phyloP scores from a whole-genome alignment of 257 asterid species.

The Verbena officinalis region DNA sequence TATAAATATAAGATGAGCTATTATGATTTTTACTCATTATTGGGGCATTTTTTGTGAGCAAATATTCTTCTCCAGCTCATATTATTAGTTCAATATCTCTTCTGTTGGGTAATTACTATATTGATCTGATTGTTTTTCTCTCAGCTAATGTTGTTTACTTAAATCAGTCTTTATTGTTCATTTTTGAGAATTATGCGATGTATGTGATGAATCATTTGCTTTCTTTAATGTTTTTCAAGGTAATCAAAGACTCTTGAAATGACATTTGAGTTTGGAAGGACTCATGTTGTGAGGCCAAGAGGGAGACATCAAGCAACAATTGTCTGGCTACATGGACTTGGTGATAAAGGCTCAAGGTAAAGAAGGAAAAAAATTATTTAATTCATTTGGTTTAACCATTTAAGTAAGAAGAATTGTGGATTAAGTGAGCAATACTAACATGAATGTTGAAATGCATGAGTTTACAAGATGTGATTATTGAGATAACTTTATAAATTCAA shows the following conservation, averaged over 20 bases:
- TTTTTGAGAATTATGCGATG: background rate
- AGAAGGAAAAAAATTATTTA: background rate
- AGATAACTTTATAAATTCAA: background rate
- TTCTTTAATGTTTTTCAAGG: constrained; percentile 34
- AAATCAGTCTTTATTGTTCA: background rate
- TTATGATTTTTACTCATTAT: constrained; percentile 34
- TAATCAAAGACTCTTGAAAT: constrained; percentile 34
- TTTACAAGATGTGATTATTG: background rate
- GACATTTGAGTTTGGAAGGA: constrained; percentile 57
- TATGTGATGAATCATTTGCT: background rate
- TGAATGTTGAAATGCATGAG: background rate
- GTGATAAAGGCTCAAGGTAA: constrained; percentile 87
- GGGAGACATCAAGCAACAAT: constrained; percentile 86
- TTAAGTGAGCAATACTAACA: background rate
- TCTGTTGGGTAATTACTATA: constrained; percentile 36
- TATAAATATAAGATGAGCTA: constrained; percentile 35
- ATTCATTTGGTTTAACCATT: too few species aligned
- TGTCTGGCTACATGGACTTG: constrained; percentile 88
- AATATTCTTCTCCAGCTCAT: background rate
- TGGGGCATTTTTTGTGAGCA: constrained; percentile 29
- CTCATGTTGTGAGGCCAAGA: constrained; percentile 85
- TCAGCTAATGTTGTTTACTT: background rate
- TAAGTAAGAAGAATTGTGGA: background rate
- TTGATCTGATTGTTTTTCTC: background rate
- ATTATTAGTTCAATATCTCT: constrained; percentile 32